A percentile compares a stretch with the other conserved stretches of the same genome.
phyloP scores from a whole-genome alignment of 176 grass and related monocot species.

The Neostapfia colusana region DNA sequence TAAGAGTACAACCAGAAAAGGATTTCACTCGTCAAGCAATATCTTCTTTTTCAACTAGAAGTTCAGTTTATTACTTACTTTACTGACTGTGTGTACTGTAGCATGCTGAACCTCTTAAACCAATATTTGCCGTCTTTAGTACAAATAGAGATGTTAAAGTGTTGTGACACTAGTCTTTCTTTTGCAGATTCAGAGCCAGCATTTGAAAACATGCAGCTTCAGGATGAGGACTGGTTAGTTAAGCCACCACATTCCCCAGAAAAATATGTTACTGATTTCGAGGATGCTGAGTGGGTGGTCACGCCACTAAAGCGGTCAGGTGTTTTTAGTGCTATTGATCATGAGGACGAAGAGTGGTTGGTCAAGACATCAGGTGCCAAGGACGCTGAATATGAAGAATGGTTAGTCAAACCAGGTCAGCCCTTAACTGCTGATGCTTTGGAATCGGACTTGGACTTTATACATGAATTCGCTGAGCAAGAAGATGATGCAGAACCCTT shows the following conservation, averaged over 20 bases:
- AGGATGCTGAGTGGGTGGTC: slow-evolving; percentile 46
- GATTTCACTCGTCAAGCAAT: background rate
- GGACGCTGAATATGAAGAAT: slow-evolving; percentile 41
- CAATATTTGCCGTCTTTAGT: background rate
- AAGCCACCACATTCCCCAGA: slow-evolving; percentile 22
- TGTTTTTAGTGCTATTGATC: background rate
- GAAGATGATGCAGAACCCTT: slow-evolving; percentile 34
- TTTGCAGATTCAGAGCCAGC: slow-evolving; percentile 41
- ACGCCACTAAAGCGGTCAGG: slow-evolving; percentile 23
- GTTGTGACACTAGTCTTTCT: slow-evolving; percentile 12
- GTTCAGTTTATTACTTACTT: background rate
- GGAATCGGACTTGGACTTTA: slow-evolving; percentile 31
- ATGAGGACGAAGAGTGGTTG: slow-evolving; percentile 45
- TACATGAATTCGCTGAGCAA: slow-evolving; percentile 35
- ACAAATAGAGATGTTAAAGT: background rate
- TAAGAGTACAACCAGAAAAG: too few relatives aligned
- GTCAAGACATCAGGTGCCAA: slow-evolving; percentile 35
- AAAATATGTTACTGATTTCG: slow-evolving; percentile 1
- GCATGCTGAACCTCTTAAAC: background rate
- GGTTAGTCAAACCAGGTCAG: slow-evolving; percentile 39
- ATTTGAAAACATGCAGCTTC: slow-evolving; percentile 37
- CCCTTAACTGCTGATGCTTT: slow-evolving; percentile 18
- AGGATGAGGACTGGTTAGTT: slow-evolving; percentile 56
- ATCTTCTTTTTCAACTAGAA: background rate
- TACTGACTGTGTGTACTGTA: background rate